These are phyloP conservation scores for Ustilago tritici DNA, from an alignment of 1,284 basidiomycete genomes.

Conservation along the genomic window DNA sequence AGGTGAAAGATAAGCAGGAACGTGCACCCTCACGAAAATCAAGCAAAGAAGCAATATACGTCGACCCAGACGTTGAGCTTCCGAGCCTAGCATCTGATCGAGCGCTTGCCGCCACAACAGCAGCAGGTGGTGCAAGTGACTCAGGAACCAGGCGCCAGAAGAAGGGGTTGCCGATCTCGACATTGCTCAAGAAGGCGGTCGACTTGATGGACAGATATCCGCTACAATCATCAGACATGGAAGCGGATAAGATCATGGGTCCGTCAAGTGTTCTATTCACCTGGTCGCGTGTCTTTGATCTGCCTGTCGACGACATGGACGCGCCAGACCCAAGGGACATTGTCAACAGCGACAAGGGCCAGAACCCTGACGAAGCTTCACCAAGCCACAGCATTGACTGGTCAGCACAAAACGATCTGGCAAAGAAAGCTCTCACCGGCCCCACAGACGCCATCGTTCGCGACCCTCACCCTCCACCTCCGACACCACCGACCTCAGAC, in stretches of 20 bases:
- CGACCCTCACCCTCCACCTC: conserved; percentile 31
- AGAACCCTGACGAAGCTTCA: no score
- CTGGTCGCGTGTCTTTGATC: conserved; percentile 30
- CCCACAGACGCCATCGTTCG: conserved; percentile 30
- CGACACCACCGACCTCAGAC: conserved; percentile 1
- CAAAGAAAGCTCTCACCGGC: conserved; percentile 17
- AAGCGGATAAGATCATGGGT: conserved; percentile 45
- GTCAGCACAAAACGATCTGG: background rate
- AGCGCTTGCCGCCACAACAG: conserved; percentile 14
- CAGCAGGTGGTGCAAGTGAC: background rate
- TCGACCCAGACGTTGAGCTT: conserved; percentile 48
- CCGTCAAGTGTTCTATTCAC: conserved; percentile 53
- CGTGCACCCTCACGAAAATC: background rate
- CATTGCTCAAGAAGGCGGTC: conserved; percentile 24
- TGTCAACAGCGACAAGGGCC: background rate
- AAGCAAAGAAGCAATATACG: conserved; percentile 20
- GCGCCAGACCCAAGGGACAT: background rate
- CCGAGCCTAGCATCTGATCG: conserved; percentile 39
- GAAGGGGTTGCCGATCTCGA: conserved; percentile 11
- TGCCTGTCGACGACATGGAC: background rate
- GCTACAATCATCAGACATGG: conserved; percentile 17
- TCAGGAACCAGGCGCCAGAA: background rate
- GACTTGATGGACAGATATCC: conserved; percentile 27
- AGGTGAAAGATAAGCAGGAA: background rate
- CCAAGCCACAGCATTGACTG: conserved; percentile 12